Evolutionary conservation across 2,329 filamentous ascomycete species (phyloP), one percentile per base, ranked within the genome.

Genomic region (Hypoxylon sp.): DNA sequence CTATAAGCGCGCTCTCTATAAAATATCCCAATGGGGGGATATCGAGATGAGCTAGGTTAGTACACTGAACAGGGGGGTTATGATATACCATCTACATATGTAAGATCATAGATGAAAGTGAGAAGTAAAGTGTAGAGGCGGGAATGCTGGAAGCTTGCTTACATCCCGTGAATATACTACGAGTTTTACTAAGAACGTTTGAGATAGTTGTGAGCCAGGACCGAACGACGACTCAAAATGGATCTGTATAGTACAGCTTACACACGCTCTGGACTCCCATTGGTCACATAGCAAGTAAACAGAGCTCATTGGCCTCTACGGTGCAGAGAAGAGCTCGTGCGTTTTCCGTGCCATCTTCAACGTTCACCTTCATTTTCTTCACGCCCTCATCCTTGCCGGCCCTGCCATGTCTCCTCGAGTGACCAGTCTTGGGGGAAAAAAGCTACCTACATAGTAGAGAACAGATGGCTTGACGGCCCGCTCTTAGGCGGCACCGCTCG

Each of bases 191-290:
- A 26, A 42, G 33, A n/a, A 42, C 37, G 17, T 48, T 18, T 35
- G 33, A 57, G 46, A 27, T 26, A 23, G 42, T 37, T 50, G 41
- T 46, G 15, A 56, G 41, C 18, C 54, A 51, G 21, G 18, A 54
- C 50, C 47, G 24, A 45, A 29, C 13, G 42, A 43, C 48, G 40
- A 37, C 50, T 46, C 24, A 41, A 46, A 46, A 57, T 24, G 31
- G 21, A 27, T 43, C 29, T 48, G 49, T 63, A 61, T 57, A 60
- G 60, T 64, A 48, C 61, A 64, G 53, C 55, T 49, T 48, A 59
- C 60, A 64, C 66, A 69, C 68, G 67, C 69, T 69, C 62, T 67
- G 41, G 40, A 52, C 47, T 59, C 62, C 50, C 43, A 70, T 70
- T 70, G 67, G 68, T 48, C 57, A 58, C 60, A 55, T 27, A 63